Evolutionary conservation across 2,329 filamentous ascomycete species (phyloP).

Genomic region (Grosmannia huntii): DNA sequence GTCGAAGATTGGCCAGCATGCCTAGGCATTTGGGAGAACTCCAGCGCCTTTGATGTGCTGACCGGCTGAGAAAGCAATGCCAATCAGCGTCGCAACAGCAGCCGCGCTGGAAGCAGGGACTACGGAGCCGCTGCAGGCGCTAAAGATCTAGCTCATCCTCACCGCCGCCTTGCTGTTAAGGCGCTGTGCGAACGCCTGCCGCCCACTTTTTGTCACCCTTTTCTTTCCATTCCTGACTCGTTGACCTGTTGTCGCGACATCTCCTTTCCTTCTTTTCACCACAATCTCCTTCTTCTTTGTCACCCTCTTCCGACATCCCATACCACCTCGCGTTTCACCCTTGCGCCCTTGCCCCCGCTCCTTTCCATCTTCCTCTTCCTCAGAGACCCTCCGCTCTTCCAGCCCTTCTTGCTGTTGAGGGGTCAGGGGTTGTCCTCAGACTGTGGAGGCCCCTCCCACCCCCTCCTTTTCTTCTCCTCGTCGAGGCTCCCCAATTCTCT

Average conservation of each 20-base stretch:
- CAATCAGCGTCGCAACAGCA: neutral
- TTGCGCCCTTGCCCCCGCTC: neutral
- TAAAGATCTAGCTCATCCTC: neutral
- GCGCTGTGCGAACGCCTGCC: neutral
- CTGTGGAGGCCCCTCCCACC: neutral
- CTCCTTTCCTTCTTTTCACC: neutral
- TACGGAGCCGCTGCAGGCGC: neutral
- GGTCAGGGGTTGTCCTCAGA: neutral
- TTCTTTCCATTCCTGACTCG: neutral
- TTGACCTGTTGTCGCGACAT: neutral
- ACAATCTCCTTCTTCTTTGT: neutral
- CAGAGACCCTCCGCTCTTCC: neutral
- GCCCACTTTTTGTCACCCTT: neutral
- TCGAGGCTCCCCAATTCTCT: neutral
- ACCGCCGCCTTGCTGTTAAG: neutral
- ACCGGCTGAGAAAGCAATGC: neutral
- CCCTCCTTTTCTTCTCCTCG: neutral
- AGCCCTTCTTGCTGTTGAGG: neutral
- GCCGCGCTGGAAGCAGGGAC: neutral
- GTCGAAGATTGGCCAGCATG: slow-evolving; percentile 1
- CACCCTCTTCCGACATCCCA: neutral
- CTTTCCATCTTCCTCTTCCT: neutral
- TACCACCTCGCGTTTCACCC: neutral
- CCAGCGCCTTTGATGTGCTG: neutral
- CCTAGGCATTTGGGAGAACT: neutral